phyloP scores from a whole-genome alignment of 495 filamentous ascomycete species.

The Aspergillus haitiensis region DNA sequence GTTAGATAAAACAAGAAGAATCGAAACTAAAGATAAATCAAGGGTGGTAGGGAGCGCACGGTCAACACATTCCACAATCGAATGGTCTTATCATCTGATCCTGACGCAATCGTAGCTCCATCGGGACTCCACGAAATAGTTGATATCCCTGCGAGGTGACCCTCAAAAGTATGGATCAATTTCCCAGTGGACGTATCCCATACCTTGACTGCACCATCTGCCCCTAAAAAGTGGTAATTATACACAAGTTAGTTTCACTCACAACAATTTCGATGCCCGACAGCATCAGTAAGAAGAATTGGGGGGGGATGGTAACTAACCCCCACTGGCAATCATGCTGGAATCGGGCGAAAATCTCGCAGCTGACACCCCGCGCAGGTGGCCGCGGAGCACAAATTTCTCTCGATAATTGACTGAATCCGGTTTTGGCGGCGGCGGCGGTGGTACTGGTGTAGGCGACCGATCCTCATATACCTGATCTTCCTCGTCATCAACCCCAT shows the following conservation, averaged over 20 bases:
- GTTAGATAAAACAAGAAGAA: neutral
- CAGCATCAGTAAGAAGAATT: neutral
- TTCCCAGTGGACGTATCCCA: conserved; percentile 80
- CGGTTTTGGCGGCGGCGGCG: conserved; percentile 46
- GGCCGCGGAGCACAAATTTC: conserved; percentile 68
- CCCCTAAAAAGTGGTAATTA: conserved; percentile 47
- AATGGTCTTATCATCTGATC: conserved; percentile 94
- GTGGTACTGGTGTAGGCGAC: conserved; percentile 37
- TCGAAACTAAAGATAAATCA: conserved; percentile 2
- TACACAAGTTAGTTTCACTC: too few relatives aligned
- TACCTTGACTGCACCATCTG: conserved; percentile 84
- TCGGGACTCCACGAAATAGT: conserved; percentile 91
- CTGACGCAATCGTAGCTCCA: conserved; percentile 79
- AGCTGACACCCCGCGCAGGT: conserved; percentile 74
- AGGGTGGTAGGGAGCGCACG: conserved; percentile 44
- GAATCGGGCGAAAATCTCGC: conserved; percentile 91
- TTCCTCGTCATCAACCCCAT: conserved; percentile 15
- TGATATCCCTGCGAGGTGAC: conserved; percentile 88
- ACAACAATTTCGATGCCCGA: neutral
- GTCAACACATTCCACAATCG: conserved; percentile 86
- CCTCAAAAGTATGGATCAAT: conserved; percentile 83
- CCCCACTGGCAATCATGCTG: conserved; percentile 83
- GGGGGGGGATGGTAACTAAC: conserved; percentile 42
- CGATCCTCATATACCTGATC: too few relatives aligned
- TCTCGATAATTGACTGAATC: conserved; percentile 57